Evolutionary conservation across 768 basidiomycete genomes (phyloP).

Genomic region (Psilocybe subaeruginosa): DNA sequence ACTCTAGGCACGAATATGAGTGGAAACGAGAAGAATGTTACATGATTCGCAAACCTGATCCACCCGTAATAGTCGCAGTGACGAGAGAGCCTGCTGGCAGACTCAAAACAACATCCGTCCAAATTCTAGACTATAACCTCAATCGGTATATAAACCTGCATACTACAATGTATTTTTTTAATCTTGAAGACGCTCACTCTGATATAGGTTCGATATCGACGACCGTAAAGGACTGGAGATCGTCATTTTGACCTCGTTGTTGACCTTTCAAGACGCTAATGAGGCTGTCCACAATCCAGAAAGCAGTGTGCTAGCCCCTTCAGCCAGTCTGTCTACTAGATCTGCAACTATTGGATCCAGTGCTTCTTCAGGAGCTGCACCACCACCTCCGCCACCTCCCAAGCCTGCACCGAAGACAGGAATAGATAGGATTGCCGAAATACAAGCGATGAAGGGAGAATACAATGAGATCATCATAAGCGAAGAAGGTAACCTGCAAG

Average conservation of each 20-base stretch:
- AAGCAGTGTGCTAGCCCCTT: background rate
- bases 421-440: conserved; percentile 69
- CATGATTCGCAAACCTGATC: conserved; percentile 84
- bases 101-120: conserved; percentile 65
- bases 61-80: conserved; percentile 81
- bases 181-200: background rate
- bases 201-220: conserved; percentile 74
- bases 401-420: conserved; percentile 69
- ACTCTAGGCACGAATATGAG: conserved; percentile 74
- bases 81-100: conserved; percentile 76
- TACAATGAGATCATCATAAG: conserved; percentile 76
- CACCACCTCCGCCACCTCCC: conserved; percentile 54
- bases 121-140: conserved; percentile 85
- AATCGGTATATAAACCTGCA: conserved; percentile 52
- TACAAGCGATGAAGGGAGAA: conserved; percentile 68
- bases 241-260: conserved; percentile 71
- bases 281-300: conserved; percentile 50
- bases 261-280: conserved; percentile 77
- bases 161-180: background rate
- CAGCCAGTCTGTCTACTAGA: conserved; percentile 15
- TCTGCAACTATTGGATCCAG: conserved; percentile 18
- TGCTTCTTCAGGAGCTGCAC: conserved; percentile 4
- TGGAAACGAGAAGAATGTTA: conserved; percentile 87
- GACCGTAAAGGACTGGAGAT: conserved; percentile 89
- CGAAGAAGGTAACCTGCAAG: conserved; percentile 62